These are phyloP conservation scores for Actinomortierella wolfii DNA, from an alignment of 371 early-diverging fungal genomes.

Conservation along the genomic window DNA sequence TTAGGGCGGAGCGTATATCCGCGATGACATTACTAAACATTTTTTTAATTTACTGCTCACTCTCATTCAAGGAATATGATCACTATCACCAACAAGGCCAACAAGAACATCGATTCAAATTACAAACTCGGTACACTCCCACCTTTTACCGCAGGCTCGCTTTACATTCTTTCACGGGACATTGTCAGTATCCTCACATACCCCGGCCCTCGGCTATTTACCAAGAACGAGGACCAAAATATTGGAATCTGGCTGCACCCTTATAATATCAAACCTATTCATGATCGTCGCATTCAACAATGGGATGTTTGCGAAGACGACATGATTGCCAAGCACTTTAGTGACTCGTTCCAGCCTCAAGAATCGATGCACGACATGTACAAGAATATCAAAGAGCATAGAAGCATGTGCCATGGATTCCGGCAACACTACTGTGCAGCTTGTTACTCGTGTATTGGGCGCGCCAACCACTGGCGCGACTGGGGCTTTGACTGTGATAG, in stretches of 20 bases:
- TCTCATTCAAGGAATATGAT: slow-evolving; percentile 43
- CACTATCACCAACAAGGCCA: slow-evolving; percentile 39
- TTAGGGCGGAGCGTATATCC: too few species aligned
- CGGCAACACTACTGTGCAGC: slow-evolving; percentile 52
- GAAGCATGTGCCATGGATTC: slow-evolving; percentile 50
- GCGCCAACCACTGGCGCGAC: slow-evolving; percentile 58
- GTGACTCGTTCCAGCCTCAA: slow-evolving; percentile 20
- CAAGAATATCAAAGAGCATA: slow-evolving; percentile 47
- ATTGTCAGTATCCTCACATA: slow-evolving; percentile 51
- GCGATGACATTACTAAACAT: background rate
- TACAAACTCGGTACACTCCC: slow-evolving; percentile 62
- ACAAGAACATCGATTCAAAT: slow-evolving; percentile 54
- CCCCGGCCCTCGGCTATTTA: slow-evolving; percentile 53
- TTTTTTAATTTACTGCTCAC: background rate
- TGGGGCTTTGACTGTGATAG: slow-evolving; percentile 55
- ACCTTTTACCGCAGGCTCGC: slow-evolving; percentile 57
- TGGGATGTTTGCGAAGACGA: slow-evolving; percentile 59
- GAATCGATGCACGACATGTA: slow-evolving; percentile 56
- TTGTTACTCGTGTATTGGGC: slow-evolving; percentile 63
- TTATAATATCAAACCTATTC: slow-evolving; percentile 55
- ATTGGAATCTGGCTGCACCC: slow-evolving; percentile 65
- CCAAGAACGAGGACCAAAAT: slow-evolving; percentile 56
- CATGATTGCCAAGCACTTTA: slow-evolving; percentile 60
- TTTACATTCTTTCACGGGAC: slow-evolving; percentile 60
- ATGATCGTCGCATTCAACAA: slow-evolving; percentile 62